A percentile compares a stretch with the other conserved stretches of the same genome.
Evolutionary conservation across 192 early-diverging fungal species (phyloP).

Genomic region (Backusella westeae): DNA sequence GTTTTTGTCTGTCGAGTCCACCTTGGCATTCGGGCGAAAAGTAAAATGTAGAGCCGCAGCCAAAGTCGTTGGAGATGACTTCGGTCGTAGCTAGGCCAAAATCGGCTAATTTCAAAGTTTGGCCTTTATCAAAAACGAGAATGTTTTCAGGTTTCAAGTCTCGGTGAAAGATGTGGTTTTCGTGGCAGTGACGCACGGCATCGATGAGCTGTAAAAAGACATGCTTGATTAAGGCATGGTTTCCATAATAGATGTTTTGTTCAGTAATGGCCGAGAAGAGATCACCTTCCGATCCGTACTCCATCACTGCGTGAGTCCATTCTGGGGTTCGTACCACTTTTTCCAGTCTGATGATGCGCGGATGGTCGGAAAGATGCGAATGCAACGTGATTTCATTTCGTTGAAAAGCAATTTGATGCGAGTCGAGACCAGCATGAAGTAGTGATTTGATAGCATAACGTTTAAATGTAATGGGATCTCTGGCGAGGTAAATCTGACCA

Average conservation of each 20-base stretch:
- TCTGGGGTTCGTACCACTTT: constrained; percentile 64
- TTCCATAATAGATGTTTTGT: constrained; percentile 67
- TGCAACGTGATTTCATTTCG: constrained; percentile 66
- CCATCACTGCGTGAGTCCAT: constrained; percentile 67
- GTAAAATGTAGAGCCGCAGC: constrained; percentile 76
- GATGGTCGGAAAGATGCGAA: constrained; percentile 61
- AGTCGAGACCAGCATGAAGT: constrained; percentile 56
- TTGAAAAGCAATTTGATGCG: constrained; percentile 64
- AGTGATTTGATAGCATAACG: constrained; percentile 75
- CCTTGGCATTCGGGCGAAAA: constrained; percentile 70
- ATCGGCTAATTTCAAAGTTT: constrained; percentile 82
- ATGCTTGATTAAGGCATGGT: constrained; percentile 73
- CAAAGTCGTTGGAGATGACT: constrained; percentile 77
- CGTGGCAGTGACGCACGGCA: constrained; percentile 76
- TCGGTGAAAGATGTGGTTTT: constrained; percentile 80
- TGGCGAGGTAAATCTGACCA: constrained; percentile 71
- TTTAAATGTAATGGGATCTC: constrained; percentile 48
- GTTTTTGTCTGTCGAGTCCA: constrained; percentile 36
- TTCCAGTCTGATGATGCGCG: constrained; percentile 65
- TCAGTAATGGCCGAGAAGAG: constrained; percentile 93
- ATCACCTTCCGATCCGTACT: constrained; percentile 88
- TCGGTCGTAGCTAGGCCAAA: constrained; percentile 91
- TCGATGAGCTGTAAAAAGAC: constrained; percentile 86
- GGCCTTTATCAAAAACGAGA: constrained; percentile 54
- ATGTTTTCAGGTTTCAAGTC: constrained; percentile 90